A percentile compares a stretch with the other conserved stretches of the same genome.
These are phyloP conservation scores for Cercospora sesami DNA, from an alignment of 2,329 filamentous ascomycete genomes.

Conservation along the genomic window DNA sequence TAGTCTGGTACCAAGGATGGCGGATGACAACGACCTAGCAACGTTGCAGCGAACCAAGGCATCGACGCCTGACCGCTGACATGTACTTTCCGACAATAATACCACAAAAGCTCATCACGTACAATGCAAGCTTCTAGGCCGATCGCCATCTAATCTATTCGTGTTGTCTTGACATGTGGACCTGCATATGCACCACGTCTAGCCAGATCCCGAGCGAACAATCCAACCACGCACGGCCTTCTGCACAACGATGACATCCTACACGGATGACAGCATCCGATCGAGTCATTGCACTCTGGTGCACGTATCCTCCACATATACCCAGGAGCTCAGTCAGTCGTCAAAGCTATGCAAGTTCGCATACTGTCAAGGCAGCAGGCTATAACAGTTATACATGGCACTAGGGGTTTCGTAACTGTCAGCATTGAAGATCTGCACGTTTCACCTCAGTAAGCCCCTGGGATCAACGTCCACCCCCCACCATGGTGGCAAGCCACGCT, in stretches of 20 bases:
- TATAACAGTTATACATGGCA: neutral
- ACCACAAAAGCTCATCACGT: neutral
- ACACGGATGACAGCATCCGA: neutral
- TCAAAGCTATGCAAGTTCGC: no score
- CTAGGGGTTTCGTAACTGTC: neutral
- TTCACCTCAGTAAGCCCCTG: neutral
- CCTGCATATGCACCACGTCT: neutral
- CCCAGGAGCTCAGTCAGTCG: neutral
- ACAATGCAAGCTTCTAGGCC: neutral
- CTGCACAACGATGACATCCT: neutral
- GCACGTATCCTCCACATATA: neutral
- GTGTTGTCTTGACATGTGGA: neutral
- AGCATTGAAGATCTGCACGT: neutral
- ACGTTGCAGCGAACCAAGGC: constrained; percentile 2
- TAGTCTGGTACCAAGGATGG: neutral
- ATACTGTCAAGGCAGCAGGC: neutral
- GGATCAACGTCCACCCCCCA: neutral
- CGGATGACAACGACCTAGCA: constrained; percentile 1
- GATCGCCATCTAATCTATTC: neutral
- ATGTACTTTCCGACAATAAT: neutral
- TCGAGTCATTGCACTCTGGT: neutral
- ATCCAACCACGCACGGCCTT: neutral
- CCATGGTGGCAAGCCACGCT: neutral
- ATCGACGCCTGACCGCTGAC: neutral
- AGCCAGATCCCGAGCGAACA: neutral